Conservation (phyloP, 352 stramenopile genomes). For the Globisporangium irregulare region DNA sequence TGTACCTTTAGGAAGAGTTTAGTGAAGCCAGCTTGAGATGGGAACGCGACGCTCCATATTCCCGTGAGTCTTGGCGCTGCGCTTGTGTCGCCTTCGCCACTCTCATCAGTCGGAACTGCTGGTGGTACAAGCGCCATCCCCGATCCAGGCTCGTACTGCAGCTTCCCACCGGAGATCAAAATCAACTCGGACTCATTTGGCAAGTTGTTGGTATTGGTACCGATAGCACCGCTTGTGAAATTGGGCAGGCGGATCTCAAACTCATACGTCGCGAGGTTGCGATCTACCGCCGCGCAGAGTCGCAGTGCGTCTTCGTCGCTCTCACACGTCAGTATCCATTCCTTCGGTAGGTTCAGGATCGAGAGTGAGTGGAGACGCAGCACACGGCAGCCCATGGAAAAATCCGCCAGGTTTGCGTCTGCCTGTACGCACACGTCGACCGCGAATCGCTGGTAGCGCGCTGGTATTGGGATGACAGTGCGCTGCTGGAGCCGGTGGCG, state of each 20-base stretch:
- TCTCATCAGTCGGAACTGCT: neutral
- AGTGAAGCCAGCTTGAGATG: slow-evolving; percentile 18
- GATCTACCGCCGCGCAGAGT: slow-evolving; percentile 30
- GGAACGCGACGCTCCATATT: slow-evolving; percentile 48
- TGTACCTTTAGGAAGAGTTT: slow-evolving; percentile 47
- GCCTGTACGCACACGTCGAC: slow-evolving; percentile 39
- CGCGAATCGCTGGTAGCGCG: slow-evolving; percentile 20
- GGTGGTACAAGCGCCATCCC: neutral
- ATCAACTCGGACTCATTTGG: slow-evolving; percentile 3
- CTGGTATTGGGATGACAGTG: slow-evolving; percentile 18
- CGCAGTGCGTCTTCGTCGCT: slow-evolving; percentile 52
- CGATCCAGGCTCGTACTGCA: slow-evolving; percentile 32
- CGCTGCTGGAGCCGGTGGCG: slow-evolving; percentile 19
- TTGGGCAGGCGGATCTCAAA: slow-evolving; percentile 43
- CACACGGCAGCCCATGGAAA: slow-evolving; percentile 38
- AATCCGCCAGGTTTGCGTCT: slow-evolving; percentile 53
- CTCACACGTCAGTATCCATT: slow-evolving; percentile 43
- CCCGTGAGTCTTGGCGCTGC: slow-evolving; percentile 22
- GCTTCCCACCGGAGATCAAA: slow-evolving; percentile 39
- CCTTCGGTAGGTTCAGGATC: slow-evolving; percentile 35
- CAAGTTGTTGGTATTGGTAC: no score
- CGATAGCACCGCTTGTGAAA: slow-evolving; percentile 1
- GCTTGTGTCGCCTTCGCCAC: neutral
- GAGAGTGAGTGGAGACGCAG: slow-evolving; percentile 33
- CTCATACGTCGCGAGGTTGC: slow-evolving; percentile 49